Conservation (phyloP, 2,329 filamentous ascomycete genomes). For the Cordyceps cateniannulata region DNA sequence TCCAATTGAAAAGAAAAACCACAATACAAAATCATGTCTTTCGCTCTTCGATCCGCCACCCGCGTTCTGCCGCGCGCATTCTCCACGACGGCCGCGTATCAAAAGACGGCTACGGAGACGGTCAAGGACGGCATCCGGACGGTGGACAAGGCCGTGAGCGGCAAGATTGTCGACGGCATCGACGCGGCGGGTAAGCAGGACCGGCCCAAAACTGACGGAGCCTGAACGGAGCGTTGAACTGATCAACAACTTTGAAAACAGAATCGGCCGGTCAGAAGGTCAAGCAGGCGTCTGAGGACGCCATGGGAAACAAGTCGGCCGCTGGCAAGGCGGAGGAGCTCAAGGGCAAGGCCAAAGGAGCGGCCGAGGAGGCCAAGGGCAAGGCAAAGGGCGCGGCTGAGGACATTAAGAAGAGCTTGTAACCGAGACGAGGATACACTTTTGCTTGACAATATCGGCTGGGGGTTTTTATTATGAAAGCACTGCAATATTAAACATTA, state of each 20-base stretch:
- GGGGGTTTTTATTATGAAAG: neutral
- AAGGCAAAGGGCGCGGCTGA: constrained; percentile 39
- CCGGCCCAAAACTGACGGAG: neutral
- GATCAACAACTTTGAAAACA: constrained; percentile 15
- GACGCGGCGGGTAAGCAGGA: constrained; percentile 46
- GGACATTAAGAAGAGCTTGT: constrained; percentile 27
- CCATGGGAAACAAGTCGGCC: constrained; percentile 25
- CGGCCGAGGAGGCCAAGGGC: constrained; percentile 33
- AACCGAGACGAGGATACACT: neutral
- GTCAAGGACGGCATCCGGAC: constrained; percentile 55
- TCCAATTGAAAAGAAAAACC: neutral
- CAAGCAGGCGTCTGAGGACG: constrained; percentile 37
- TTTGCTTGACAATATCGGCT: too few relatives aligned
- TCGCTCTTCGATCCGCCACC: constrained; percentile 40
- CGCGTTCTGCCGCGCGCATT: constrained; percentile 43
- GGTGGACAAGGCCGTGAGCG: constrained; percentile 53
- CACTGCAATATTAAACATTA: too few relatives aligned
- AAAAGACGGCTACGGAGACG: constrained; percentile 45
- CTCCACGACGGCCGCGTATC: constrained; percentile 37
- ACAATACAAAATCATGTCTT: constrained; percentile 39
- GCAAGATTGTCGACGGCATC: constrained; percentile 57
- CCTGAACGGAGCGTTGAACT: neutral
- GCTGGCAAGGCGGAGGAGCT: constrained; percentile 31
- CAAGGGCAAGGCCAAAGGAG: constrained; percentile 38
- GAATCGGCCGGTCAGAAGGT: constrained; percentile 39